phyloP scores from a whole-genome alignment of 2,329 filamentous ascomycete genomes.

The Sporothrix pallida region DNA sequence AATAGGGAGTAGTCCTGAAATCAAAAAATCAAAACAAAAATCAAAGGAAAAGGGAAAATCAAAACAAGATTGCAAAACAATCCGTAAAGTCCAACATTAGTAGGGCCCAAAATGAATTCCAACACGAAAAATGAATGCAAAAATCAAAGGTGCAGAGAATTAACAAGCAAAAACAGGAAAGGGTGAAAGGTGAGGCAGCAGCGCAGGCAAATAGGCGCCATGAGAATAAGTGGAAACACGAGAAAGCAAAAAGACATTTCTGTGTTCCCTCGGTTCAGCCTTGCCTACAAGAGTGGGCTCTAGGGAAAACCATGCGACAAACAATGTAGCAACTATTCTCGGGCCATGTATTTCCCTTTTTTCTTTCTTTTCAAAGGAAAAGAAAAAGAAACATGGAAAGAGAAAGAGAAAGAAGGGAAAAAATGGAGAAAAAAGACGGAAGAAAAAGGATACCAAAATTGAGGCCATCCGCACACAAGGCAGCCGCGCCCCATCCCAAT shows the following conservation, averaged over 20 bases:
- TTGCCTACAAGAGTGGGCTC: constrained; percentile 19
- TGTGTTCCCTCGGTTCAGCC: constrained; percentile 18
- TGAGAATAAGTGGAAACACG: constrained; percentile 18
- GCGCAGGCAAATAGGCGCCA: neutral
- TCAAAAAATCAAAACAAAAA: neutral
- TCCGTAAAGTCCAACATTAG: neutral
- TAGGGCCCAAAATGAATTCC: neutral
- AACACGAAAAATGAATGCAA: neutral
- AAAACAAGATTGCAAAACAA: neutral
- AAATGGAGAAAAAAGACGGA: neutral
- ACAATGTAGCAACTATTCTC: neutral
- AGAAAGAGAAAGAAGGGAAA: neutral
- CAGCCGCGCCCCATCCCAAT: constrained; percentile 15
- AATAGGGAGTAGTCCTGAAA: neutral
- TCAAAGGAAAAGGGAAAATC: constrained; percentile 1
- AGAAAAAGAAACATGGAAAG: neutral
- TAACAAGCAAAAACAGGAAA: neutral
- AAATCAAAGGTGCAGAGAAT: neutral
- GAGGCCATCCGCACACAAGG: constrained; percentile 18
- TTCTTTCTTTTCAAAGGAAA: neutral
- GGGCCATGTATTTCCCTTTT: neutral
- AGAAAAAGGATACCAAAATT: neutral
- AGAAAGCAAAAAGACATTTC: neutral
- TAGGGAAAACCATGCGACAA: neutral
- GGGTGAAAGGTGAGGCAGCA: neutral